These are phyloP conservation scores for Tetrahymena borealis DNA, from an alignment of 73 alveolate genomes.

Conservation along the genomic window DNA sequence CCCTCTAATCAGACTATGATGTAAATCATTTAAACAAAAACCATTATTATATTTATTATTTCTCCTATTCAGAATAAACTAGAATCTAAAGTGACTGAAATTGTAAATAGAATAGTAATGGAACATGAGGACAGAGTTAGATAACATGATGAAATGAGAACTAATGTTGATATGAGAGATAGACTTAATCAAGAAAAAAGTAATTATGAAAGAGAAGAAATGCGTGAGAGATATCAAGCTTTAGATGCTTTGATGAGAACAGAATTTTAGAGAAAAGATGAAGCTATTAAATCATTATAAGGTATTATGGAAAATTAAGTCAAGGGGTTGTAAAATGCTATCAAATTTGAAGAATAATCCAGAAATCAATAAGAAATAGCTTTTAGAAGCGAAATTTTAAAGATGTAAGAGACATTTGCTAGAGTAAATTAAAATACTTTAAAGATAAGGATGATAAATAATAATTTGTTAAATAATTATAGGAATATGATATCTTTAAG, in stretches of 20 bases:
- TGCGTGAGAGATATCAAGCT: neutral
- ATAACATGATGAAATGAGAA: slow-evolving; percentile 17
- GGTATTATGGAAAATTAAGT: slow-evolving; percentile 20
- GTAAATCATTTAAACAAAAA: neutral
- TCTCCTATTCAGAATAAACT: neutral
- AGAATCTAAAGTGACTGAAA: slow-evolving; percentile 34
- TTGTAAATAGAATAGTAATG: slow-evolving; percentile 37
- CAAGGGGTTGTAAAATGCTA: neutral
- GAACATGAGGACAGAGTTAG: slow-evolving; percentile 33
- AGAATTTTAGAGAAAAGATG: slow-evolving; percentile 29
- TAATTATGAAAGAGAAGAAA: slow-evolving; percentile 33
- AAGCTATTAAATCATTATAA: slow-evolving; percentile 5
- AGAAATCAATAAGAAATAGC: slow-evolving; percentile 24
- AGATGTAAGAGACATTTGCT: slow-evolving; percentile 20
- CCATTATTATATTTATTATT: neutral
- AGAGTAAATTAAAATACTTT: neutral
- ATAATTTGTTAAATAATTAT: neutral
- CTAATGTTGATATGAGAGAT: slow-evolving; percentile 8
- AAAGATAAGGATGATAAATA: neutral
- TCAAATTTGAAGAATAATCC: slow-evolving; percentile 21
- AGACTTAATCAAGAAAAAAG: slow-evolving; percentile 18
- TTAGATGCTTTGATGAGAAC: slow-evolving; percentile 14
- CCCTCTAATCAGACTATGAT: slow-evolving; percentile 14
- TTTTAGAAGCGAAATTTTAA: slow-evolving; percentile 16
- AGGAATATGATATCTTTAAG: slow-evolving; percentile 26